Conservation (phyloP, 2,329 filamentous ascomycete species). For the Cryphonectria japonica region DNA sequence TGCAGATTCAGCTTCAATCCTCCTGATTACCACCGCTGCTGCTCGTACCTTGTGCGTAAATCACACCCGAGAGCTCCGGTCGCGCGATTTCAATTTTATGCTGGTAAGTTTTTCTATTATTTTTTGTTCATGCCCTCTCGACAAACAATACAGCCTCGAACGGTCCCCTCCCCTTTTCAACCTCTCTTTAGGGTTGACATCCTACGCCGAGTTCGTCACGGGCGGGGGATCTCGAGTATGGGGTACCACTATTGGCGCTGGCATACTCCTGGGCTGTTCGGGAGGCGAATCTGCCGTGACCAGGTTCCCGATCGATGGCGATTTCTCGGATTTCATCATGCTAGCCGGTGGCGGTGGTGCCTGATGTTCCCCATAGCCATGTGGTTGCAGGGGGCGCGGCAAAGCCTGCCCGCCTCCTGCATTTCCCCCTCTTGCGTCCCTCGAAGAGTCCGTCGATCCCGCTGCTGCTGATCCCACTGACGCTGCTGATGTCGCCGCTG, state of each 20-base stretch:
- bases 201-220: constrained; percentile 26
- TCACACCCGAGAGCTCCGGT: neutral
- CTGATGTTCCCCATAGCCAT: constrained; percentile 16
- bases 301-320: constrained; percentile 31
- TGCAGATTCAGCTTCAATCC: neutral
- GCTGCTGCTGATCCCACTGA: neutral
- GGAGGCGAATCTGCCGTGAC: constrained; percentile 26
- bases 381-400: constrained; percentile 10
- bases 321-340: constrained; percentile 26
- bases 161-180: neutral
- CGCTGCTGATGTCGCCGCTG: neutral
- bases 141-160: neutral
- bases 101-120: neutral
- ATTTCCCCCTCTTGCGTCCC: constrained; percentile 15
- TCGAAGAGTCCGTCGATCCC: constrained; percentile 18
- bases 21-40: neutral
- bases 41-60: neutral
- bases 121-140: neutral
- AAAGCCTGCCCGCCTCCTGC: neutral
- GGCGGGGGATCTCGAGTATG: constrained; percentile 23
- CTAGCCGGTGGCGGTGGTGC: neutral
- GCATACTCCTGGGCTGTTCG: constrained; percentile 12
- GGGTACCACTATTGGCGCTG: constrained; percentile 14
- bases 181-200: too few relatives aligned
- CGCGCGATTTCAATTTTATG: neutral